phyloP scores from a whole-genome alignment of 2,329 filamentous ascomycete genomes.

The Cladosporium sp. region DNA sequence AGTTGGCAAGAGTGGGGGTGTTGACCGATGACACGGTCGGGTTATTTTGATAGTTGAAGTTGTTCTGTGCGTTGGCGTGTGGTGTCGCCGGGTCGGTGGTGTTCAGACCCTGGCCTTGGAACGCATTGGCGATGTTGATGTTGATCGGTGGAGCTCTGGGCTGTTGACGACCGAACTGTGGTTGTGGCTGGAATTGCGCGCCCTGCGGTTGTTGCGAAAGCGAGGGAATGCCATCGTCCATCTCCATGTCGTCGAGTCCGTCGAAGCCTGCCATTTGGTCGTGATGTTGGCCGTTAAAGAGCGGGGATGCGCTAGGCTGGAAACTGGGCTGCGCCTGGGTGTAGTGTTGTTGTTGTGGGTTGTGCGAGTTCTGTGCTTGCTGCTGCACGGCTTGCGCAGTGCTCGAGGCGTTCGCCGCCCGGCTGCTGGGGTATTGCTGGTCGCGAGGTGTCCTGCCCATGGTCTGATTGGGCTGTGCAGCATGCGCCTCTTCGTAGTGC shows the following conservation, averaged over 20 bases:
- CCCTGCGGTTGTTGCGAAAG: conserved; percentile 45
- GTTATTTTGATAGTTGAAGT: conserved; percentile 76
- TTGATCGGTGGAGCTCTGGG: conserved; percentile 67
- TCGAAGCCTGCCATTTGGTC: conserved; percentile 34
- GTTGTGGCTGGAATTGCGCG: conserved; percentile 41
- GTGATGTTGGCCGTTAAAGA: conserved; percentile 29
- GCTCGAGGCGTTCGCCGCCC: conserved; percentile 31
- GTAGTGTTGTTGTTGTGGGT: conserved; percentile 19
- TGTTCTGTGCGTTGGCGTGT: conserved; percentile 59
- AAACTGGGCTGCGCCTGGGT: conserved; percentile 17
- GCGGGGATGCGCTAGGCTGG: conserved; percentile 21
- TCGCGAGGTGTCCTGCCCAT: conserved; percentile 37
- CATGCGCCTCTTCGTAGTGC: conserved; percentile 95
- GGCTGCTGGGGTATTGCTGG: conserved; percentile 32
- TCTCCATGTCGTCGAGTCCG: conserved; percentile 89
- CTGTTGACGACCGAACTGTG: conserved; percentile 53
- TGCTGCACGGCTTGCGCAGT: conserved; percentile 33
- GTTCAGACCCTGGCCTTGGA: conserved; percentile 67
- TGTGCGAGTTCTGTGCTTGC: conserved; percentile 27
- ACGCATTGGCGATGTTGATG: conserved; percentile 69
- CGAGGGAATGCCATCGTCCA: conserved; percentile 72
- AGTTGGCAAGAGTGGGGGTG: conserved; percentile 79
- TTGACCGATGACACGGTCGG: conserved; percentile 96
- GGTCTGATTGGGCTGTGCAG: conserved; percentile 49
- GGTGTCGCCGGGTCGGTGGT: conserved; percentile 85